A percentile compares a stretch with the other conserved stretches of the same genome.
phyloP scores from a whole-genome alignment of 2,329 filamentous ascomycete species.

The Arthrobotrys megalospora region DNA sequence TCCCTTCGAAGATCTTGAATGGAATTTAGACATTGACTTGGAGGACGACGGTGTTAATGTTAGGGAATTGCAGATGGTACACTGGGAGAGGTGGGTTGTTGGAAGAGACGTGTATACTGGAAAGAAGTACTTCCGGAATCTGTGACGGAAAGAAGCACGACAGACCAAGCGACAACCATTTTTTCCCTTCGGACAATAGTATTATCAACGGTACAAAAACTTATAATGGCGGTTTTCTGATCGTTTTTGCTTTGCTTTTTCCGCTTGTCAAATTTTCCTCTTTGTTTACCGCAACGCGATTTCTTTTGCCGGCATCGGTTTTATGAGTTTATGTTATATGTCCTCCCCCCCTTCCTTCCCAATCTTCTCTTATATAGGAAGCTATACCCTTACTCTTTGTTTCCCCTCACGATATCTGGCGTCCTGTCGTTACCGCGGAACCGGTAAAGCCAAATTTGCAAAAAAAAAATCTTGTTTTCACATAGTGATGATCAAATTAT shows the following conservation, averaged over 20 bases:
- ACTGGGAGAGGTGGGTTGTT: slow-evolving; percentile 65
- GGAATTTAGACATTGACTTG: slow-evolving; percentile 62
- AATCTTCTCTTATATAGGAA: background rate
- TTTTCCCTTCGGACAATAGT: slow-evolving; percentile 55
- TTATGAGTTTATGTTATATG: slow-evolving; percentile 10
- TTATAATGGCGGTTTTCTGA: slow-evolving; percentile 32
- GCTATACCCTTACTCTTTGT: slow-evolving; percentile 40
- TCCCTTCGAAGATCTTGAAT: slow-evolving; percentile 54
- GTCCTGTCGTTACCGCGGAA: slow-evolving; percentile 59
- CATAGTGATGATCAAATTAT: slow-evolving; percentile 4
- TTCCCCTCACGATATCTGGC: slow-evolving; percentile 48
- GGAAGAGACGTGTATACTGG: slow-evolving; percentile 63
- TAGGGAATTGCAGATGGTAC: slow-evolving; percentile 63
- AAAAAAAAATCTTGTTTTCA: background rate
- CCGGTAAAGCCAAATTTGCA: slow-evolving; percentile 35
- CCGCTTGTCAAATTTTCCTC: background rate
- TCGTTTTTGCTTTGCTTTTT: slow-evolving; percentile 21
- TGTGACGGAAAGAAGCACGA: slow-evolving; percentile 57
- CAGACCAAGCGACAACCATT: slow-evolving; percentile 25
- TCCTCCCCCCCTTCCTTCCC: background rate
- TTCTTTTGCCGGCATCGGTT: slow-evolving; percentile 8
- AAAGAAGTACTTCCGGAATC: slow-evolving; percentile 62
- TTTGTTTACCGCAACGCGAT: slow-evolving; percentile 9
- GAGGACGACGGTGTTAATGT: slow-evolving; percentile 64
- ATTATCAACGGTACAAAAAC: slow-evolving; percentile 42